These are phyloP conservation scores for Mycena indigotica DNA, from an alignment of 768 basidiomycete species.

Conservation along the genomic window DNA sequence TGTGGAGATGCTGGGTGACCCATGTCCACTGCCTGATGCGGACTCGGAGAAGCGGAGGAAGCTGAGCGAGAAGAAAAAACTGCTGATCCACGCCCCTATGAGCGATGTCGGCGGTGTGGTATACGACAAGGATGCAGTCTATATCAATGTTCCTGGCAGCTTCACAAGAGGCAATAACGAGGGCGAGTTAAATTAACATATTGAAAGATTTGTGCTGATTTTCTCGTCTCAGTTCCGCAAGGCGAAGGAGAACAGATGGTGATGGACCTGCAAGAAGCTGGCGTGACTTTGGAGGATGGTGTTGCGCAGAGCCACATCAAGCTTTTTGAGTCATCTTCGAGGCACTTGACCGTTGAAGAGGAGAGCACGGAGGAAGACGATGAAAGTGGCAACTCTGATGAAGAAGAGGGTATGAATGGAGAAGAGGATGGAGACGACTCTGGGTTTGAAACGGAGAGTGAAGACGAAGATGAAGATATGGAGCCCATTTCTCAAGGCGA, in stretches of 20 bases:
- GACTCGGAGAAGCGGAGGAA: conserved; percentile 91
- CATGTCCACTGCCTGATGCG: conserved; percentile 89
- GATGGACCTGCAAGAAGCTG: conserved; percentile 90
- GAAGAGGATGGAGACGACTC: conserved; percentile 39
- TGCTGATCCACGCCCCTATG: conserved; percentile 96
- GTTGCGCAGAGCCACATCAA: conserved; percentile 81
- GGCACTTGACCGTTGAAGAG: conserved; percentile 55
- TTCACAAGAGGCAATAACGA: conserved; percentile 80
- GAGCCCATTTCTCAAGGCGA: conserved; percentile 32
- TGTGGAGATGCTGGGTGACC: conserved; percentile 82
- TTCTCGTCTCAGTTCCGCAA: conserved; percentile 55
- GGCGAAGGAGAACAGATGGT: conserved; percentile 99
- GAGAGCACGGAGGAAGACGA: conserved; percentile 38
- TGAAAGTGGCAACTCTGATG: conserved; percentile 35
- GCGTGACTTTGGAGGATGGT: conserved; percentile 78
- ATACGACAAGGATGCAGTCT: conserved; percentile 98
- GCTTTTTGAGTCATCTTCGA: conserved; percentile 81
- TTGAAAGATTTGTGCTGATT: not conserved
- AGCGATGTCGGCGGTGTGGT: conserved; percentile 95
- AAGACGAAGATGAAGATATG: conserved; percentile 33
- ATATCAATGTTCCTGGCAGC: conserved; percentile 95
- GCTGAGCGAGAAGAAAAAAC: conserved; percentile 92
- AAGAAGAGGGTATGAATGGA: conserved; percentile 35
- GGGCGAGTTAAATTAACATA: conserved; percentile 40
- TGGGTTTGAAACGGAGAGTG: conserved; percentile 27